Evolutionary conservation across 805 yeast species (phyloP).

Genomic region (Metschnikowia bowlesiae): DNA sequence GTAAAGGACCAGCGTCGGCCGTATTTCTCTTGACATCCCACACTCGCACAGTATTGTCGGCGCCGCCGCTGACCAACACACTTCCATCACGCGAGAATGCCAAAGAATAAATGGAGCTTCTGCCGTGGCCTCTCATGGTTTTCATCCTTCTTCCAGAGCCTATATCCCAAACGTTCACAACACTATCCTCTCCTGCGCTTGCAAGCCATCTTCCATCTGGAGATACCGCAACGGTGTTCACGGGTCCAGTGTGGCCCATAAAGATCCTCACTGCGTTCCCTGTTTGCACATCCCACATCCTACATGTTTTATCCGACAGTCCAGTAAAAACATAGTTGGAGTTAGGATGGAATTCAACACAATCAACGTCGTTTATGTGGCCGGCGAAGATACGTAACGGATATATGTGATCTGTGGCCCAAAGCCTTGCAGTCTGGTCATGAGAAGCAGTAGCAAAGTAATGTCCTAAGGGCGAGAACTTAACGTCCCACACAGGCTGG

Average conservation of each 20-base stretch:
- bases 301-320: slow-evolving; percentile 87
- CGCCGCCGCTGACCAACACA: slow-evolving; percentile 85
- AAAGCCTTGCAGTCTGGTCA: slow-evolving; percentile 93
- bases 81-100: slow-evolving; percentile 84
- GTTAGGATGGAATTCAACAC: slow-evolving; percentile 93
- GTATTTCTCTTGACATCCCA: slow-evolving; percentile 94
- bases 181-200: slow-evolving; percentile 88
- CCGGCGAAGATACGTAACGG: slow-evolving; percentile 97
- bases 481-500: slow-evolving; percentile 97
- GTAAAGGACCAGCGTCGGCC: slow-evolving; percentile 68
- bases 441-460: slow-evolving; percentile 98
- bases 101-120: slow-evolving; percentile 77
- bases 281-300: slow-evolving; percentile 95
- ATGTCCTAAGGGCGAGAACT: slow-evolving; percentile 92
- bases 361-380: slow-evolving; percentile 92
- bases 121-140: slow-evolving; percentile 92
- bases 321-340: slow-evolving; percentile 94
- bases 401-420: slow-evolving; percentile 98
- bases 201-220: slow-evolving; percentile 98
- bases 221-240: slow-evolving; percentile 79
- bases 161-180: slow-evolving; percentile 88
- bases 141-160: slow-evolving; percentile 87
- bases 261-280: slow-evolving; percentile 91
- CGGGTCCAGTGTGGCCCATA: slow-evolving; percentile 88
- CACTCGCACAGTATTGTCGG: slow-evolving; percentile 87